Evolutionary conservation across 495 filamentous ascomycete species (phyloP).

Genomic region (Talaromyces liani): DNA sequence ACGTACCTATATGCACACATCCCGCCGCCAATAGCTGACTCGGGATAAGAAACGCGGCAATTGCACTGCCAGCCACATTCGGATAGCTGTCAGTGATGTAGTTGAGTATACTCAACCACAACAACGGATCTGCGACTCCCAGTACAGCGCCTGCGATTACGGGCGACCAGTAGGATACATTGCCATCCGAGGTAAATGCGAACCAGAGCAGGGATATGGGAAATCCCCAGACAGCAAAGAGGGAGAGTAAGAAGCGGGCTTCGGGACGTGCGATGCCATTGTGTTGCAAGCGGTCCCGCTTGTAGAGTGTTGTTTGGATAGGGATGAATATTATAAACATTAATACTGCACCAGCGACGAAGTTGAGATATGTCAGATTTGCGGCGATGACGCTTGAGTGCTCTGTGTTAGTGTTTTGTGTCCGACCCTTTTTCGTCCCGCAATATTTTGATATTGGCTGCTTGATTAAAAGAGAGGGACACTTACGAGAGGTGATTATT

Average conservation of each 20-base stretch:
- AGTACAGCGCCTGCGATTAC: slow-evolving; percentile 25
- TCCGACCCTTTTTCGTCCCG: background rate
- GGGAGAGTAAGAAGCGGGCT: slow-evolving; percentile 28
- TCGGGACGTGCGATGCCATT: slow-evolving; percentile 25
- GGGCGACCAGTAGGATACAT: slow-evolving; percentile 27
- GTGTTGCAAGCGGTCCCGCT: slow-evolving; percentile 19
- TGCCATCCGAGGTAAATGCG: slow-evolving; percentile 28
- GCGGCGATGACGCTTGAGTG: slow-evolving; percentile 20
- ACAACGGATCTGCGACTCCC: slow-evolving; percentile 27
- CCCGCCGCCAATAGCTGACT: slow-evolving; percentile 27
- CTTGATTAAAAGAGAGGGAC: background rate
- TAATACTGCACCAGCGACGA: slow-evolving; percentile 24
- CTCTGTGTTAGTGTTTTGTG: background rate
- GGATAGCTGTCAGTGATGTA: slow-evolving; percentile 33
- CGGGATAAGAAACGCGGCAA: slow-evolving; percentile 33
- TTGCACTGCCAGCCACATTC: slow-evolving; percentile 27
- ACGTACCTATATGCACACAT: slow-evolving; percentile 21
- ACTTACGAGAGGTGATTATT: slow-evolving; percentile 30
- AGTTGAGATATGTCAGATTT: slow-evolving; percentile 31
- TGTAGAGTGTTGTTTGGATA: slow-evolving; percentile 29
- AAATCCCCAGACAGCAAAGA: slow-evolving; percentile 28
- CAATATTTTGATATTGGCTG: background rate
- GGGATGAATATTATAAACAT: slow-evolving; percentile 28
- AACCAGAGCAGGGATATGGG: slow-evolving; percentile 30
- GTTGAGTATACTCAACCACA: slow-evolving; percentile 31